phyloP scores from a whole-genome alignment of 2,329 filamentous ascomycete genomes.

The Fusarium siculi region DNA sequence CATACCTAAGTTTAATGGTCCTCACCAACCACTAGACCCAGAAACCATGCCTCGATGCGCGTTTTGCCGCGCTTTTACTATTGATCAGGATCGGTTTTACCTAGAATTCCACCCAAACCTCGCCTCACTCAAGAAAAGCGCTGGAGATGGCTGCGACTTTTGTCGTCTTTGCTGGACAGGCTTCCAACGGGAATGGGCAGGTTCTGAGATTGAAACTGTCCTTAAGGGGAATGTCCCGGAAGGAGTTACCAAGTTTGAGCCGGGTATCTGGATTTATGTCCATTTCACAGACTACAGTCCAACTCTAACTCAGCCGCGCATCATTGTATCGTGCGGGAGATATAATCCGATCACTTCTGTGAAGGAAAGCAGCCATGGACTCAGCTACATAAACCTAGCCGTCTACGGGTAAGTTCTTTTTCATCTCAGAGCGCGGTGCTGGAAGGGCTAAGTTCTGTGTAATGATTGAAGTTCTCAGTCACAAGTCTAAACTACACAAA shows the following conservation, averaged over 20 bases:
- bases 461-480: too few species aligned
- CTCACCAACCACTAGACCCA: background rate
- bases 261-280: conserved; percentile 3
- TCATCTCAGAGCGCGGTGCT: too few species aligned
- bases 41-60: background rate
- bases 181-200: background rate
- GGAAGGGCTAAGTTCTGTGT: too few species aligned
- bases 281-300: background rate
- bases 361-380: background rate
- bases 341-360: background rate
- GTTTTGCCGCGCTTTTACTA: background rate
- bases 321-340: background rate
- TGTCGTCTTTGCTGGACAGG: conserved; percentile 13
- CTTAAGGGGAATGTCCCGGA: background rate
- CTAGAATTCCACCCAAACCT: background rate
- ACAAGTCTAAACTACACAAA: too few species aligned
- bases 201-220: background rate
- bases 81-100: background rate
- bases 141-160: conserved; percentile 10
- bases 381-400: background rate
- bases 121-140: background rate
- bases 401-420: conserved; percentile 1
- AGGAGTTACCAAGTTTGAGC: background rate
- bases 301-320: background rate
- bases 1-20: background rate